phyloP scores from a whole-genome alignment of 1,284 basidiomycete species.

The Ceraceosorus guamensis region DNA sequence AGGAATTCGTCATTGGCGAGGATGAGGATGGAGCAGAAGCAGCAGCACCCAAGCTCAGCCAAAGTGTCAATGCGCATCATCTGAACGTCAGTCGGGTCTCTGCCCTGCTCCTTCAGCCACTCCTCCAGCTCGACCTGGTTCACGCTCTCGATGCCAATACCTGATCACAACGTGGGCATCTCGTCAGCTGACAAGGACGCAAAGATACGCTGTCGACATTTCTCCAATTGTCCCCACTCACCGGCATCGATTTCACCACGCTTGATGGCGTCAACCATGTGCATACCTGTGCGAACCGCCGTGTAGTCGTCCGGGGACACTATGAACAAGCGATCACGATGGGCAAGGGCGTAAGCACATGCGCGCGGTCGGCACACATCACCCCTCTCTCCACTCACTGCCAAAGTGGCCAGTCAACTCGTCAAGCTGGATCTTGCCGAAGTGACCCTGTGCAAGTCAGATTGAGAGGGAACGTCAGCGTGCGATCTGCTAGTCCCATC shows the following conservation, averaged over 20 bases:
- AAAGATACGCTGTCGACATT: no score
- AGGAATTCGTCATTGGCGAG: constrained; percentile 42
- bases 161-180: background rate
- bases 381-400: no score
- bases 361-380: no score
- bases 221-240: no score
- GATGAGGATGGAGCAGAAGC: constrained; percentile 48
- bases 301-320: constrained; percentile 50
- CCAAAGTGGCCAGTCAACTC: no score
- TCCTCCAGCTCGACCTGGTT: constrained; percentile 49
- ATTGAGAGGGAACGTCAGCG: no score
- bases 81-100: constrained; percentile 48
- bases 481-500: no score
- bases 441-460: no score
- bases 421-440: no score
- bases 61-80: constrained; percentile 50
- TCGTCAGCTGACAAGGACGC: background rate
- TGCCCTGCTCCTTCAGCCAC: constrained; percentile 47
- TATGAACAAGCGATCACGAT: no score
- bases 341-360: no score
- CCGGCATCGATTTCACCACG: constrained; percentile 50
- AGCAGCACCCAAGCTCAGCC: constrained; percentile 49
- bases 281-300: constrained; percentile 50
- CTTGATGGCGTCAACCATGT: constrained; percentile 49
- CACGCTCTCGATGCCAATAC: constrained; percentile 48